Evolutionary conservation across 352 stramenopile genomes (phyloP).

Genomic region (Globisporangium spiculum): DNA sequence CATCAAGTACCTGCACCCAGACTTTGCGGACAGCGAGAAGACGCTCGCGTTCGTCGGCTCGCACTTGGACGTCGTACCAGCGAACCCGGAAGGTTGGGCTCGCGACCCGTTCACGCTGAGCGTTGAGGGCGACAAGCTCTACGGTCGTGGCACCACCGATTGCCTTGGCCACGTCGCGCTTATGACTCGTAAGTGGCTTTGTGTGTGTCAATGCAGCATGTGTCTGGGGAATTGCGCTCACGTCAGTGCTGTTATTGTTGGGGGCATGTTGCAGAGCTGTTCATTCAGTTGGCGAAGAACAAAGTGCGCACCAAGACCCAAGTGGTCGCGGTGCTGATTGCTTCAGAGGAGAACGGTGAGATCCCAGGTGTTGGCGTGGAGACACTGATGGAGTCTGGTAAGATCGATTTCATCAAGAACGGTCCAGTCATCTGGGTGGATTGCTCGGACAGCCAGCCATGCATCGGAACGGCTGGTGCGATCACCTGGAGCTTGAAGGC

Average conservation of each 20-base stretch:
- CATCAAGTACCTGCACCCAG: conserved; percentile 78
- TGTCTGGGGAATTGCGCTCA: not conserved
- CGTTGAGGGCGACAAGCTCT: conserved; percentile 91
- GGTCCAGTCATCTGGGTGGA: conserved; percentile 92
- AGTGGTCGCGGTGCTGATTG: conserved; percentile 89
- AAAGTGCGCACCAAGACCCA: conserved; percentile 70
- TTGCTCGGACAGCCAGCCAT: conserved; percentile 90
- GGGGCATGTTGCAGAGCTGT: conserved; percentile 35
- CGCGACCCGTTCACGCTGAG: conserved; percentile 86
- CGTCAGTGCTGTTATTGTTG: not conserved
- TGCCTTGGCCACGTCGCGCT: conserved; percentile 92
- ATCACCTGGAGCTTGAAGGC: conserved; percentile 90
- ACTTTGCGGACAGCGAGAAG: conserved; percentile 42
- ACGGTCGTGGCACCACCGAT: conserved; percentile 90
- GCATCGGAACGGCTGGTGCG: conserved; percentile 86
- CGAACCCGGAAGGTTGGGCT: conserved; percentile 89
- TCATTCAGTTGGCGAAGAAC: conserved; percentile 71
- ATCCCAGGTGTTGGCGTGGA: conserved; percentile 88
- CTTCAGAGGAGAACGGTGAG: conserved; percentile 84
- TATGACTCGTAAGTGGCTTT: conserved; percentile 52
- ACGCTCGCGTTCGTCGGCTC: conserved; percentile 87
- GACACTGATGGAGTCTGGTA: conserved; percentile 81
- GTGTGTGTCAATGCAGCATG: not conserved
- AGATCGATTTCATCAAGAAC: conserved; percentile 92
- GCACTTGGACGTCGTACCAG: conserved; percentile 92